These are phyloP conservation scores for Populus pruinosa DNA, from an alignment of 345 rosid genomes.

Conservation along the genomic window DNA sequence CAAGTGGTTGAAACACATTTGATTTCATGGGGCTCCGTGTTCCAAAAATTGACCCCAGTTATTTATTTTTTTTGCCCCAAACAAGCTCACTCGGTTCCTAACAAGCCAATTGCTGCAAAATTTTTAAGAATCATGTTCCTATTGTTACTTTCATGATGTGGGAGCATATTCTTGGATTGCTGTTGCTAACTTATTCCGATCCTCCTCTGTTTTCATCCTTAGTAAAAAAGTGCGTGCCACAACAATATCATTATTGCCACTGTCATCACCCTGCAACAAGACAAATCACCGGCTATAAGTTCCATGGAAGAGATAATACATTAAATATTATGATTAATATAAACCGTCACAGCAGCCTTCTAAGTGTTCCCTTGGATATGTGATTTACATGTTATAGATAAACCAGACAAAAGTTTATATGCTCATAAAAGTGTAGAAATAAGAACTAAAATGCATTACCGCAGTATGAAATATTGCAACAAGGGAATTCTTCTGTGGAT, in stretches of 20 bases:
- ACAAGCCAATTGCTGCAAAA: constrained; percentile 20
- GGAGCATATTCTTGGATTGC: constrained; percentile 85
- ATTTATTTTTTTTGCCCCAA: neutral
- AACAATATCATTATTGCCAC: constrained; percentile 38
- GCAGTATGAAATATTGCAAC: constrained; percentile 85
- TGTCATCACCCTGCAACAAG: constrained; percentile 54
- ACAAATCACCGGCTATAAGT: neutral
- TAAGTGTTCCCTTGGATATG: neutral
- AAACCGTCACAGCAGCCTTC: neutral
- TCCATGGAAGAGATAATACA: neutral
- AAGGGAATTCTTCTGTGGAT: constrained; percentile 67
- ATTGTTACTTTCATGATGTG: constrained; percentile 36
- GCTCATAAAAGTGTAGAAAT: neutral
- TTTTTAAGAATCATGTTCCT: neutral
- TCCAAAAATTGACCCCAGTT: constrained; percentile 17
- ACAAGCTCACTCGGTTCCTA: constrained; percentile 16
- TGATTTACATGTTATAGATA: neutral
- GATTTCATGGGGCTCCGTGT: constrained; percentile 3
- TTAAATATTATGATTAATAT: neutral
- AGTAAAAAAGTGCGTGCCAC: constrained; percentile 78
- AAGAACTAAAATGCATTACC: constrained; percentile 40
- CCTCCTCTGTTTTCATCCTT: constrained; percentile 68
- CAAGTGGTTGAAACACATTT: constrained; percentile 25
- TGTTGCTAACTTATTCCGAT: constrained; percentile 65
- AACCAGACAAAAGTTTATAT: neutral